Evolutionary conservation across 2,329 filamentous ascomycete genomes (phyloP).

Genomic region (Tothia fuscella): DNA sequence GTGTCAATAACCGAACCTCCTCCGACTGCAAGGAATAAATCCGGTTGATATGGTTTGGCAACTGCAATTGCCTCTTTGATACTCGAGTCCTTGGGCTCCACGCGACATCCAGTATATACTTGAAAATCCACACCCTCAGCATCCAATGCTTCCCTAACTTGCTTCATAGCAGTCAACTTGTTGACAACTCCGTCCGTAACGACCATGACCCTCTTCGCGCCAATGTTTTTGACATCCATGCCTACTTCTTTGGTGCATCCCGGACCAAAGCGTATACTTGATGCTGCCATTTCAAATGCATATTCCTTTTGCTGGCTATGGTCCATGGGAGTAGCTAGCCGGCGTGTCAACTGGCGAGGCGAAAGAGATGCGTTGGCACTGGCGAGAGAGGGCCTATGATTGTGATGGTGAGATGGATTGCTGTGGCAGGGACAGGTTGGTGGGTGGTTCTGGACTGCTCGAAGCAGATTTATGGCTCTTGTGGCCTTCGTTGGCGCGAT

Average conservation of each 20-base stretch:
- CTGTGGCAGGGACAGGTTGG: constrained; percentile 86
- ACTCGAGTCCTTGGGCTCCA: constrained; percentile 92
- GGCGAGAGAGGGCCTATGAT: constrained; percentile 21
- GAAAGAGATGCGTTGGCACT: constrained; percentile 20
- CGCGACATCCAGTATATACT: constrained; percentile 66
- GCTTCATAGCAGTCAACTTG: constrained; percentile 77
- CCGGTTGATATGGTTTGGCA: constrained; percentile 65
- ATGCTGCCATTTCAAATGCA: constrained; percentile 97
- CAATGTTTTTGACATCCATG: constrained; percentile 93
- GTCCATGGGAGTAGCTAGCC: constrained; percentile 65
- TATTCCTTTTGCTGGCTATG: constrained; percentile 75
- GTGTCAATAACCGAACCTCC: constrained; percentile 96
- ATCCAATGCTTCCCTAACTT: constrained; percentile 69
- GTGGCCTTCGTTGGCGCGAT: constrained; percentile 36
- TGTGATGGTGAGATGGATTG: constrained; percentile 68
- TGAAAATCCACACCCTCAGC: constrained; percentile 68
- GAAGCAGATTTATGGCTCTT: constrained; percentile 60
- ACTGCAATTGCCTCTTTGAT: constrained; percentile 84
- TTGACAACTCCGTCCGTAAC: constrained; percentile 79
- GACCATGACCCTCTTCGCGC: constrained; percentile 74
- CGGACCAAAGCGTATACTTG: constrained; percentile 84
- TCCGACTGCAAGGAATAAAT: constrained; percentile 85
- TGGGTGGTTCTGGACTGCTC: constrained; percentile 83
- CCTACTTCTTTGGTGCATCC: constrained; percentile 92
- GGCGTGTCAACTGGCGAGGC: constrained; percentile 20